A percentile compares a stretch with the other conserved stretches of the same genome.
Evolutionary conservation across 148 eudicot species (phyloP).

Genomic region (Cornus kousa): DNA sequence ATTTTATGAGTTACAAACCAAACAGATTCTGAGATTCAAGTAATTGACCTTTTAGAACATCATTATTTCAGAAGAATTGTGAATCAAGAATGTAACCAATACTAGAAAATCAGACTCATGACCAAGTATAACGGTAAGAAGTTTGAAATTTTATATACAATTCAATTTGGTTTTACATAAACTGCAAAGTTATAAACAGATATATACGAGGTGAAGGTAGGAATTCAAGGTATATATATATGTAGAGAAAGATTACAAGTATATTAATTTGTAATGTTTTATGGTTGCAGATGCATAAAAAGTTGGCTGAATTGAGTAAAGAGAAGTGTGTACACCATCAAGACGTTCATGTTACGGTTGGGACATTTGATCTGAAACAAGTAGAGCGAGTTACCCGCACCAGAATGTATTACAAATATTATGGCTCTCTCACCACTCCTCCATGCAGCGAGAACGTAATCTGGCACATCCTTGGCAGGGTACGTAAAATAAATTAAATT

Average conservation of each 20-base stretch:
- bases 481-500: background rate
- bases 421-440: constrained; percentile 90
- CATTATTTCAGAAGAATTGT: too few relatives aligned
- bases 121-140: too few relatives aligned
- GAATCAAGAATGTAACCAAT: too few relatives aligned
- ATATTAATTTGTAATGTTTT: background rate
- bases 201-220: too few relatives aligned
- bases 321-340: constrained; percentile 8
- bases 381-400: constrained; percentile 31
- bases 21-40: too few relatives aligned
- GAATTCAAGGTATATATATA: background rate
- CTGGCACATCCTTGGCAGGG: constrained; percentile 66
- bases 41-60: too few relatives aligned
- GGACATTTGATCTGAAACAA: constrained; percentile 33
- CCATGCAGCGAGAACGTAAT: constrained; percentile 72
- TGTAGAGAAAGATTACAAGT: background rate
- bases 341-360: constrained; percentile 22
- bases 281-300: constrained; percentile 38
- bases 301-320: constrained; percentile 39
- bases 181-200: too few relatives aligned
- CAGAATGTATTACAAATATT: constrained; percentile 60
- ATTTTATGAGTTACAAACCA: too few relatives aligned
- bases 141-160: too few relatives aligned
- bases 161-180: too few relatives aligned
- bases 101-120: too few relatives aligned